phyloP scores from a whole-genome alignment of 768 basidiomycete genomes.

The Suillus tomentosus region DNA sequence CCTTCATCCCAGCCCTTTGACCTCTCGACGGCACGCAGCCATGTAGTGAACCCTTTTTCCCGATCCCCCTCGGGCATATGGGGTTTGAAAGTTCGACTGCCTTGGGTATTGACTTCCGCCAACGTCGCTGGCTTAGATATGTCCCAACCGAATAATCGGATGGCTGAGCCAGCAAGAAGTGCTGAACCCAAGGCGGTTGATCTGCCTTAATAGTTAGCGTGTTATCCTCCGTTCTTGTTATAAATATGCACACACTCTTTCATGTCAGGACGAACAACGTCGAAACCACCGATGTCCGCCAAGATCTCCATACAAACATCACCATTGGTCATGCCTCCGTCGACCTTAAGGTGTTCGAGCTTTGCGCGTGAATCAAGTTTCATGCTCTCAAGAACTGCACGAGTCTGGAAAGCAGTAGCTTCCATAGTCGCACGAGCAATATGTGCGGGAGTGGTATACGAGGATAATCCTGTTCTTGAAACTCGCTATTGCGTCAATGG shows the following conservation, averaged over 20 bases:
- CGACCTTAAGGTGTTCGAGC: constrained; percentile 87
- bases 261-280: constrained; percentile 93
- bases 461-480: constrained; percentile 58
- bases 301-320: constrained; percentile 86
- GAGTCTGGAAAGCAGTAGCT: constrained; percentile 94
- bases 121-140: constrained; percentile 81
- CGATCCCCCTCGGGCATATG: constrained; percentile 52
- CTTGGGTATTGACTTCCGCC: constrained; percentile 82
- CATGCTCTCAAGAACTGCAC: constrained; percentile 95
- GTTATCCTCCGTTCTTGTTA: not conserved
- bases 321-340: constrained; percentile 98
- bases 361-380: constrained; percentile 82
- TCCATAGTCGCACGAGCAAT: constrained; percentile 95
- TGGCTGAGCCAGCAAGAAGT: constrained; percentile 86
- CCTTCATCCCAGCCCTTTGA: constrained; percentile 81
- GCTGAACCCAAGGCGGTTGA: constrained; percentile 97
- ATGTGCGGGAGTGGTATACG: constrained; percentile 89
- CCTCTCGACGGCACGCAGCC: constrained; percentile 89
- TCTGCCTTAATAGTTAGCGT: constrained; percentile 40
- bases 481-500: not conserved
- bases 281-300: constrained; percentile 90
- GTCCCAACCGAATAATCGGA: constrained; percentile 92
- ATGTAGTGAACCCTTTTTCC: constrained; percentile 69
- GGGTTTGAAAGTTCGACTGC: constrained; percentile 71
- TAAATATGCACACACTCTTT: constrained; percentile 67